Evolutionary conservation across 208 protist genomes (phyloP).

Genomic region (Novymonas esmeraldas): DNA sequence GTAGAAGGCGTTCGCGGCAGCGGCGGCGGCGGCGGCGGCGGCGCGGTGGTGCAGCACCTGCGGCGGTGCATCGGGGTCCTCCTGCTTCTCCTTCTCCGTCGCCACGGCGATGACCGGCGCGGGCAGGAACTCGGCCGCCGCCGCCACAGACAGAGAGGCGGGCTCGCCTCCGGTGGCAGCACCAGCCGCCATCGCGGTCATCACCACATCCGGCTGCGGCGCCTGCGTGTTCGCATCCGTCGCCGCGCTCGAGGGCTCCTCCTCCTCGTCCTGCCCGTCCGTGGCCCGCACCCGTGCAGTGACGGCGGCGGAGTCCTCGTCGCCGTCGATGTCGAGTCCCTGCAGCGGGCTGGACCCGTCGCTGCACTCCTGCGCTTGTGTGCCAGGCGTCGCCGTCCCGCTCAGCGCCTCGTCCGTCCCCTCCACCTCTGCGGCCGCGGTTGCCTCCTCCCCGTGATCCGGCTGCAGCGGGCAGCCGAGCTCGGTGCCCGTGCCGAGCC

Average conservation of each 20-base stretch:
- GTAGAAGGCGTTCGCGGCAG: slow-evolving; percentile 1
- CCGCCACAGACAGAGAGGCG: not conserved
- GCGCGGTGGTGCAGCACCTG: slow-evolving; percentile 17
- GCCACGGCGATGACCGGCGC: not conserved
- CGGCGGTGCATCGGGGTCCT: slow-evolving; percentile 22
- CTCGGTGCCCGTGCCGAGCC: not conserved
- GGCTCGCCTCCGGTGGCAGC: not conserved
- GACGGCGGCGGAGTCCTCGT: too few species aligned
- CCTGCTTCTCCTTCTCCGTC: slow-evolving; percentile 10
- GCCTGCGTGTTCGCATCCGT: not conserved
- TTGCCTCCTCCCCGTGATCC: not conserved
- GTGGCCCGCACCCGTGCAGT: not conserved
- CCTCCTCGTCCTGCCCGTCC: not conserved
- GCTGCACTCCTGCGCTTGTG: too few species aligned
- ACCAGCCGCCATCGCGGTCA: not conserved
- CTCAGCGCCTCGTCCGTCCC: not conserved
- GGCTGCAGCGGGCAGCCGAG: too few species aligned
- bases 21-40: not conserved
- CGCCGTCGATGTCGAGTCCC: not conserved
- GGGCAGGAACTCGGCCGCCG: not conserved
- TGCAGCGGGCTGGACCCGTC: not conserved
- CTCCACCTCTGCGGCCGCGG: not conserved
- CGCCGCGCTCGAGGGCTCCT: not conserved
- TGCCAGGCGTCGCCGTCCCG: not conserved
- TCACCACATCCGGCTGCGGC: not conserved